Base-by-base conservation (phyloP, 306 rosid species). In the Mucuna pruriens region DNA sequence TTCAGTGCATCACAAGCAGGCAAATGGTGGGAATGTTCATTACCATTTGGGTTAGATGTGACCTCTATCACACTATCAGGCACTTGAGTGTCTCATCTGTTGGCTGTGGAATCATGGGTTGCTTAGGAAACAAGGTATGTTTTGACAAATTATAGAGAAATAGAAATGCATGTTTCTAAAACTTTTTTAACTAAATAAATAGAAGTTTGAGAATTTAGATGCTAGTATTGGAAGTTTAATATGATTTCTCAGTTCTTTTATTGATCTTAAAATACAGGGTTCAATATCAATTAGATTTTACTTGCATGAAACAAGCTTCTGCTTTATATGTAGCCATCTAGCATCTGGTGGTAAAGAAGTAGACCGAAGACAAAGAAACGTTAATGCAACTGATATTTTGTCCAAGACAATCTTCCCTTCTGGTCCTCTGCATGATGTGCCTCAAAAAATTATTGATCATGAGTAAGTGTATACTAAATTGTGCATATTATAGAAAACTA, bases 21-120 rank as follows among this genome's bases (percentile, higher is more conserved):
- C 94, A 94, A 80, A 89, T 92, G 98, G 98, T 92, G n/a, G 97
- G 98, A 70, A 89, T 91, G 71, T 70, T 87, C 82, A 84, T 92
- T 19, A 88, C 94, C 2, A 86, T 94, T 48, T 94, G 98, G 98
- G 91, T 86, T 74, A 58, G 90, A 79, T 80, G 79, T 23, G 75
- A 85, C 73, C 88, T 92, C 69, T 78, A 77, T 79, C 87, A 83
- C 4, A 54, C 71, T 19, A 86, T 94, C 77, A 64, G 73, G 46
- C 79, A 88, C 84, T 83, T 83, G 12, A 88, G 82, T 62, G 94
- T 91, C 75, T 94, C 92, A 0, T 87, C 91, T 42, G 87, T 94
- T 9, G 91, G 97, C 15, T 90, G 97, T 78, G 98, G 98, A 83
- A 72, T 92, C 86, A 85, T 94, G 93, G 89, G 94, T 67, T 94